A percentile compares a stretch with the other conserved stretches of the same genome.
Conservation (phyloP, 768 basidiomycete species). For the Suillus luteus region DNA sequence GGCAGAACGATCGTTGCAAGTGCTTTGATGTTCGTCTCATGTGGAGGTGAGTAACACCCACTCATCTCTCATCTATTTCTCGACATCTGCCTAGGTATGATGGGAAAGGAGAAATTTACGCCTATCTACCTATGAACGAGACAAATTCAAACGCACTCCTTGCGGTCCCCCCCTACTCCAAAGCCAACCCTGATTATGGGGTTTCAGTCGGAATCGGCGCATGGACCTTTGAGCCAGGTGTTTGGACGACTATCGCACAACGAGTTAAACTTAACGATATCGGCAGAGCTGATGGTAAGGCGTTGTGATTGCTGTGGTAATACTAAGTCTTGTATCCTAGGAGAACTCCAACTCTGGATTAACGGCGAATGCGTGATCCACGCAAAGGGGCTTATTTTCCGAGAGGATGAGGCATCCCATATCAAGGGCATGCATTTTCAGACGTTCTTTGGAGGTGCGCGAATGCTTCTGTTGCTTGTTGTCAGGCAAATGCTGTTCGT, state of each 20-base stretch:
- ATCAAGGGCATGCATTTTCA: conserved; percentile 75
- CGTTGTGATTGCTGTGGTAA: not conserved
- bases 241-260: conserved; percentile 66
- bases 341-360: conserved; percentile 67
- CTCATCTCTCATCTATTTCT: not conserved
- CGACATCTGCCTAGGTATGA: conserved; percentile 39
- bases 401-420: conserved; percentile 37
- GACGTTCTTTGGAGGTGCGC: conserved; percentile 76
- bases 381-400: conserved; percentile 50
- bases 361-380: conserved; percentile 59
- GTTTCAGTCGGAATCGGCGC: conserved; percentile 68
- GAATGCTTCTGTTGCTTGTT: not conserved
- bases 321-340: conserved; percentile 31
- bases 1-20: conserved; percentile 58
- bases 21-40: conserved; percentile 74
- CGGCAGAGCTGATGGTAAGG: conserved; percentile 57
- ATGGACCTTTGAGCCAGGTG: conserved; percentile 54
- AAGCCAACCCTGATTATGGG: conserved; percentile 59
- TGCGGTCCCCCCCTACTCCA: conserved; percentile 49
- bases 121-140: conserved; percentile 59
- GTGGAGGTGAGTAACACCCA: conserved; percentile 58
- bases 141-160: conserved; percentile 46
- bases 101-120: conserved; percentile 65
- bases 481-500: not conserved
- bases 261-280: conserved; percentile 70